Conservation (phyloP, 2,329 filamentous ascomycete species). For the Fusarium euwallaceae region DNA sequence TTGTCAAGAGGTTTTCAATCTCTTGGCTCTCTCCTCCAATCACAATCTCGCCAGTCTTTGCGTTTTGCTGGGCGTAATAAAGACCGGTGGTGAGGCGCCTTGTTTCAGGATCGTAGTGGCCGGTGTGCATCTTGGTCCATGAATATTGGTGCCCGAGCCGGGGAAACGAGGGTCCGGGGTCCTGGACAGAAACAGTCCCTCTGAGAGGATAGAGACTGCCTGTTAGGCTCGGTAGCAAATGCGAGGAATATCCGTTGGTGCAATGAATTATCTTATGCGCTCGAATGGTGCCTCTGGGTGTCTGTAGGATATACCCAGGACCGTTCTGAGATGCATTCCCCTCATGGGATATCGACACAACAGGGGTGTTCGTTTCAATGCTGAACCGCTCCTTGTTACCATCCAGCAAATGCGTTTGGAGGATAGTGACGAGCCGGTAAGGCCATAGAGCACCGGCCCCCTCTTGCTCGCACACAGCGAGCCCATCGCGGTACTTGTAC, state of each 20-base stretch:
- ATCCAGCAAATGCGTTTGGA: conserved; percentile 54
- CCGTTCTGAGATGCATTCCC: conserved; percentile 33
- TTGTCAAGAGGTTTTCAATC: conserved; percentile 56
- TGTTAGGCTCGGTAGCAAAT: conserved; percentile 62
- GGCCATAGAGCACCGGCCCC: conserved; percentile 61
- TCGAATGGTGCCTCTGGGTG: conserved; percentile 58
- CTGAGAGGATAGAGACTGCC: conserved; percentile 58
- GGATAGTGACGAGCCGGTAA: conserved; percentile 58
- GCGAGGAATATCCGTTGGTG: conserved; percentile 65
- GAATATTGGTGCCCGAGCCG: conserved; percentile 50
- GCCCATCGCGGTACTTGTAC: conserved; percentile 12
- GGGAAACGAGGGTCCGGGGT: conserved; percentile 50
- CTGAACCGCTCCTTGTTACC: conserved; percentile 46
- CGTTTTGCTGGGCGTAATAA: conserved; percentile 45
- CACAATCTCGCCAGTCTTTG: conserved; percentile 58
- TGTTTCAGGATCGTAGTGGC: conserved; percentile 61
- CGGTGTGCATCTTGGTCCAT: conserved; percentile 60
- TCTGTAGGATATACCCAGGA: conserved; percentile 55
- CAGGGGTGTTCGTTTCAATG: conserved; percentile 54
- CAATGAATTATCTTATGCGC: conserved; percentile 66
- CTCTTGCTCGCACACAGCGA: conserved; percentile 53
- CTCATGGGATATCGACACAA: conserved; percentile 33
- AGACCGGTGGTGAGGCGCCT: conserved; percentile 49
- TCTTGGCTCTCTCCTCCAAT: conserved; percentile 62
- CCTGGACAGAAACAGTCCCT: conserved; percentile 62